Conservation (phyloP, 352 stramenopile species). For the Phytophthora nicotianae region DNA sequence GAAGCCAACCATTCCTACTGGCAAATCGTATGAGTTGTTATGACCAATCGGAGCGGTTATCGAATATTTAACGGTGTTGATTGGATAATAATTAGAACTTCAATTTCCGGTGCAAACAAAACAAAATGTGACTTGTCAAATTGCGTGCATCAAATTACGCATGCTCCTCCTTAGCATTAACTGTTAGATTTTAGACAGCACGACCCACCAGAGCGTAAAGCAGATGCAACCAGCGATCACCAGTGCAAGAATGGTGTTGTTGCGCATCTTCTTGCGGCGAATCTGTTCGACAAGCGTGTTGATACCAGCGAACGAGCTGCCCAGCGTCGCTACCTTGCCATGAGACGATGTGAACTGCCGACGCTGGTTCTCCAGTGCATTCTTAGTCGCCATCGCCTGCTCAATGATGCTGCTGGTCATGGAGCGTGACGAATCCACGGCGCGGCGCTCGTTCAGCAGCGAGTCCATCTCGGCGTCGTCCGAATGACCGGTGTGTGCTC, state of each 20-base stretch:
- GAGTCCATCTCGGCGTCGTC: conserved; percentile 80
- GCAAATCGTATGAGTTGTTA: conserved; percentile 17
- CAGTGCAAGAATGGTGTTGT: conserved; percentile 96
- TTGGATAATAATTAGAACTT: conserved; percentile 27
- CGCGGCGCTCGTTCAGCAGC: conserved; percentile 78
- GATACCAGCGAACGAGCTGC: conserved; percentile 93
- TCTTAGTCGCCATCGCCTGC: conserved; percentile 87
- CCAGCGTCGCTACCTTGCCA: conserved; percentile 84
- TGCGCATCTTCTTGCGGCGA: conserved; percentile 94
- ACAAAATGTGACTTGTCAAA: conserved; percentile 11
- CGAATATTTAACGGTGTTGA: conserved; percentile 1
- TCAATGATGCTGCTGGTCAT: conserved; percentile 88
- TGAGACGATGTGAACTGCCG: conserved; percentile 85
- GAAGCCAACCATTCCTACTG: conserved; percentile 34
- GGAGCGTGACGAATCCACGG: conserved; percentile 79
- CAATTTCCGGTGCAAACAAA: conserved; percentile 17
- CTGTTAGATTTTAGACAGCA: conserved; percentile 72
- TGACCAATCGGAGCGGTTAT: conserved; percentile 12
- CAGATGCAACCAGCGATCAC: conserved; percentile 96
- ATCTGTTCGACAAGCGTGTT: conserved; percentile 97
- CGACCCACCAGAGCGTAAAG: conserved; percentile 96
- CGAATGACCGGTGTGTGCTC: conserved; percentile 47
- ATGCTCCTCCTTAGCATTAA: not conserved
- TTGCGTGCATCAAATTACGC: not conserved
- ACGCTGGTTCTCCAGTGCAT: conserved; percentile 91